Evolutionary conservation across 495 filamentous ascomycete genomes (phyloP).

Genomic region (Podospora pseudopauciseta): DNA sequence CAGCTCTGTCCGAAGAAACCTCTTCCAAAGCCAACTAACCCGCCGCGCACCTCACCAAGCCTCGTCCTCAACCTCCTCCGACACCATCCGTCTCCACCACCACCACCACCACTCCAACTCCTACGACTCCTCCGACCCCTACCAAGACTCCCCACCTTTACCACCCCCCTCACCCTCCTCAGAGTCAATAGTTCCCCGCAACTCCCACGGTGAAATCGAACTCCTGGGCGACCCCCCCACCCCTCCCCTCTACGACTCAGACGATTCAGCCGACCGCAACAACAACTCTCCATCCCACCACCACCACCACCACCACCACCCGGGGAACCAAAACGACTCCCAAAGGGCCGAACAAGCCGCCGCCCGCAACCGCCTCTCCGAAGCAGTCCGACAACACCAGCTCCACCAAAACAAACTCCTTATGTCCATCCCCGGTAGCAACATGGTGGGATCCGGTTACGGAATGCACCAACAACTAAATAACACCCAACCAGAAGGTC

Average conservation of each 20-base stretch:
- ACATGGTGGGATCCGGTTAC: not conserved
- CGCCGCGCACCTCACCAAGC: conserved; percentile 51
- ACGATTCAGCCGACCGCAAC: conserved; percentile 60
- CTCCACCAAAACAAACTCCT: conserved; percentile 52
- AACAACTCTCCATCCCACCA: conserved; percentile 57
- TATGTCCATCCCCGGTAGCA: not conserved
- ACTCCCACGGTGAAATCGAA: conserved; percentile 71
- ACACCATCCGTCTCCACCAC: conserved; percentile 31
- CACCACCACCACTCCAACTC: conserved; percentile 33
- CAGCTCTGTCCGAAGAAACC: conserved; percentile 59
- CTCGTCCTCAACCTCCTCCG: conserved; percentile 36
- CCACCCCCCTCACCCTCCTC: conserved; percentile 41
- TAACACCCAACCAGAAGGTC: not conserved
- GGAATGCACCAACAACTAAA: not conserved
- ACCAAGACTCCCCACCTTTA: not conserved
- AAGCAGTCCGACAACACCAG: conserved; percentile 54
- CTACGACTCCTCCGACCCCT: conserved; percentile 15
- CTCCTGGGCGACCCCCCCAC: conserved; percentile 57
- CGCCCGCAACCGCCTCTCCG: conserved; percentile 46
- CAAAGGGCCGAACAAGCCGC: conserved; percentile 45
- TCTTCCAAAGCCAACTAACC: conserved; percentile 69
- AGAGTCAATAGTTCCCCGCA: conserved; percentile 67
- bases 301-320: conserved; percentile 8
- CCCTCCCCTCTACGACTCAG: conserved; percentile 51
- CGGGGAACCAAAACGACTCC: conserved; percentile 6